Percentiles rank a stretch among this genome's conserved stretches.
Conservation (phyloP, 2,329 filamentous ascomycete species). For the Trichoderma sp. region DNA sequence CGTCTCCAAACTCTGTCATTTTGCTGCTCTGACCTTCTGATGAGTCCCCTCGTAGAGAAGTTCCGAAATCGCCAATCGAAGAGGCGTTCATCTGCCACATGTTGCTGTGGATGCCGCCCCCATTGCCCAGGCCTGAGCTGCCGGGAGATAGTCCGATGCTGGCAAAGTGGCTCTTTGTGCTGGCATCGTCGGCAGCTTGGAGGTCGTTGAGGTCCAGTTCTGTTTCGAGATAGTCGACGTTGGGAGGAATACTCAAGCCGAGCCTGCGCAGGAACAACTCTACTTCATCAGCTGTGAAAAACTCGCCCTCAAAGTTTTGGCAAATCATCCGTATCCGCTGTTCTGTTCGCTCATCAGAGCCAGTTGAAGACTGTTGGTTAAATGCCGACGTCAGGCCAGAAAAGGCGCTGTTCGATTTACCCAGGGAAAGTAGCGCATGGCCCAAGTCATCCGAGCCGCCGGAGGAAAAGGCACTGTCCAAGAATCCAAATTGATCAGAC, state of each 20-base stretch:
- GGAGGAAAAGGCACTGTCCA: constrained; percentile 18
- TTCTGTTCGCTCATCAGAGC: constrained; percentile 45
- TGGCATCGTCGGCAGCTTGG: neutral
- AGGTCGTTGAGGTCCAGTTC: constrained; percentile 51
- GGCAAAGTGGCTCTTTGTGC: neutral
- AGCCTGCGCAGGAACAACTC: constrained; percentile 68
- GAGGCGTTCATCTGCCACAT: constrained; percentile 1
- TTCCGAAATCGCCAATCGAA: neutral
- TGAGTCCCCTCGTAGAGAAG: neutral
- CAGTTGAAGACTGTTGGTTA: constrained; percentile 36
- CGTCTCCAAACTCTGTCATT: neutral
- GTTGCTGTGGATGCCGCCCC: neutral
- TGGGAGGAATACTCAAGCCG: constrained; percentile 61
- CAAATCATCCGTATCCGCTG: constrained; percentile 52
- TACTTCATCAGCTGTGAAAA: constrained; percentile 74
- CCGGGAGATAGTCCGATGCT: neutral
- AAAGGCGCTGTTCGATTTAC: constrained; percentile 27
- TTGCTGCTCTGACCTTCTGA: neutral
- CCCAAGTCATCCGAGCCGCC: constrained; percentile 1
- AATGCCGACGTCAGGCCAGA: constrained; percentile 48
- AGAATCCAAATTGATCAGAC: constrained; percentile 65
- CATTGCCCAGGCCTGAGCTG: neutral
- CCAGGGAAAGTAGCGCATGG: constrained; percentile 20
- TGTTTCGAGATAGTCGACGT: constrained; percentile 58
- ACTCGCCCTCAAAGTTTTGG: constrained; percentile 68